These are phyloP conservation scores for Kodamaea anthophila DNA, from an alignment of 1,139 yeast species.

Conservation along the genomic window DNA sequence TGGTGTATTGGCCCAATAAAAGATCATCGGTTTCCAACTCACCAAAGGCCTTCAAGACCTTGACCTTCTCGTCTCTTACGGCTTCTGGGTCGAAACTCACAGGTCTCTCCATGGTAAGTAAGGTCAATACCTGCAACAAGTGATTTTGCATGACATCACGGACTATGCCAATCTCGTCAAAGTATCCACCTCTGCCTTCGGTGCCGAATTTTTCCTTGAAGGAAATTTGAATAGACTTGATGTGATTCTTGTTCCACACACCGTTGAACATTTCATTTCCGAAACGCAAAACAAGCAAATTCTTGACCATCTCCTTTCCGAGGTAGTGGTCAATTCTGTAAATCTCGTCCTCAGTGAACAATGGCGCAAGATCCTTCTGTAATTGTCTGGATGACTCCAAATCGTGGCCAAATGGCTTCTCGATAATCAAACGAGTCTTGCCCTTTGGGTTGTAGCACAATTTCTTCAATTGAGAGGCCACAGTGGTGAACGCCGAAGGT, in stretches of 20 bases:
- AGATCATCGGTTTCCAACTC: slow-evolving; percentile 62
- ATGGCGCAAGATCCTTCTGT: slow-evolving; percentile 72
- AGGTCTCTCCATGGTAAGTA: slow-evolving; percentile 95
- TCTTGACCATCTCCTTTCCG: slow-evolving; percentile 97
- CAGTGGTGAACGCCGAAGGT: slow-evolving; percentile 82
- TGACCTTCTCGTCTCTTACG: slow-evolving; percentile 92
- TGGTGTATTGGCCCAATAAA: slow-evolving; percentile 81
- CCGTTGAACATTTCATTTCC: slow-evolving; percentile 83
- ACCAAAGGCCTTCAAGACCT: slow-evolving; percentile 76
- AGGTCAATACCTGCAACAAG: slow-evolving; percentile 82
- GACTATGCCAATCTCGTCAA: slow-evolving; percentile 89
- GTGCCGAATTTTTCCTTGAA: slow-evolving; percentile 98
- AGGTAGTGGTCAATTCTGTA: slow-evolving; percentile 95
- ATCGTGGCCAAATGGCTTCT: slow-evolving; percentile 97
- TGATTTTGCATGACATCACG: slow-evolving; percentile 99
- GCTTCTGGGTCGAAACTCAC: slow-evolving; percentile 85
- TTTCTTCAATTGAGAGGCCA: slow-evolving; percentile 67
- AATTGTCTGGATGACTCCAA: slow-evolving; percentile 69
- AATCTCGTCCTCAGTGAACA: slow-evolving; percentile 85
- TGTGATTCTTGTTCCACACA: slow-evolving; percentile 78
- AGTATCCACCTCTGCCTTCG: slow-evolving; percentile 98
- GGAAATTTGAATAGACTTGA: slow-evolving; percentile 75
- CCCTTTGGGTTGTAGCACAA: slow-evolving; percentile 61
- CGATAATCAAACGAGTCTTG: slow-evolving; percentile 76
- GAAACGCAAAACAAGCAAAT: slow-evolving; percentile 79